A percentile compares a stretch with the other conserved stretches of the same genome.
phyloP scores from a whole-genome alignment of 345 rosid species.

The Camelina neglecta region DNA sequence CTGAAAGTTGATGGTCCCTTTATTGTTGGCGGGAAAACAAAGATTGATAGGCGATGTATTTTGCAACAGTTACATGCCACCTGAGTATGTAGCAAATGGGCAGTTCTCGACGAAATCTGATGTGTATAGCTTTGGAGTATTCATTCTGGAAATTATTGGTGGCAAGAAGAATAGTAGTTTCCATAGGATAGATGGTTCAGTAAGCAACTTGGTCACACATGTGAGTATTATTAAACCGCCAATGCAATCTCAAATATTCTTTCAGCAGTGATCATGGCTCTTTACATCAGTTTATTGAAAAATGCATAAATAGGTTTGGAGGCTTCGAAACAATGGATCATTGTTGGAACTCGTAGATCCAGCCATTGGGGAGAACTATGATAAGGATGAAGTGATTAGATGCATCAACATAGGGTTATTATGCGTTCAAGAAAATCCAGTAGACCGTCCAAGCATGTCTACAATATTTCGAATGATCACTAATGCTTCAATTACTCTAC shows the following conservation, averaged over 20 bases:
- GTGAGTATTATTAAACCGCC: background rate
- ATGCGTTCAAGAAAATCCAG: conserved; percentile 37
- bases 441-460: conserved; percentile 33
- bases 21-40: background rate
- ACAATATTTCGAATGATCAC: conserved; percentile 19
- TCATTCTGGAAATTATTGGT: conserved; percentile 28
- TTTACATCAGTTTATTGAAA: no score
- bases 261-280: no score
- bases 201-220: conserved; percentile 1
- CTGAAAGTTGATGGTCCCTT: background rate
- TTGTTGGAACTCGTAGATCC: conserved; percentile 29
- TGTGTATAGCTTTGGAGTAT: conserved; percentile 35
- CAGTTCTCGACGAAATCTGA: conserved; percentile 28
- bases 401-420: conserved; percentile 28
- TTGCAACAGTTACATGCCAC: conserved; percentile 35
- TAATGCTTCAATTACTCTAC: background rate
- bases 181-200: background rate
- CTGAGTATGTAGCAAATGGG: conserved; percentile 19
- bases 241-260: no score
- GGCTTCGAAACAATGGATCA: background rate
- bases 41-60: background rate
- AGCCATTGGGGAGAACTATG: conserved; percentile 7
- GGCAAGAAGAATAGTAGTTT: conserved; percentile 21
- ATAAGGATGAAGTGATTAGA: conserved; percentile 22
- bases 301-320: background rate